These are phyloP conservation scores for Neophaeococcomyces aloes DNA, from an alignment of 2,329 filamentous ascomycete genomes.

Conservation along the genomic window DNA sequence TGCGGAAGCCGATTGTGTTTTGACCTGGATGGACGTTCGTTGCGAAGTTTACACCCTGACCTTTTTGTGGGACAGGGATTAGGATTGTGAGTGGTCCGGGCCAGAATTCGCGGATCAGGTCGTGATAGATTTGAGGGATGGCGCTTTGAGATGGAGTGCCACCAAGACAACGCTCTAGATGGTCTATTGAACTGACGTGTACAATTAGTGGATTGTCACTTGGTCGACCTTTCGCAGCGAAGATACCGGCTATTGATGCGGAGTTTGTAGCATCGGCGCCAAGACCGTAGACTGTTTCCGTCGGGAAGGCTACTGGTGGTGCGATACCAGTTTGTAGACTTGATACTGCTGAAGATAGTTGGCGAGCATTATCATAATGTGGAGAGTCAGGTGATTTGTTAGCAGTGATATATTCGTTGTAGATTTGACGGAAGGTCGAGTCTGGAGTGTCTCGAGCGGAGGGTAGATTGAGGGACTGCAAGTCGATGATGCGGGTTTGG, in stretches of 20 bases:
- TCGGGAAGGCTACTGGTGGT: slow-evolving; percentile 81
- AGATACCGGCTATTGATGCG: slow-evolving; percentile 79
- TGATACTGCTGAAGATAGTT: slow-evolving; percentile 17
- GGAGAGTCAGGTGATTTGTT: background rate
- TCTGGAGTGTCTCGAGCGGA: slow-evolving; percentile 12
- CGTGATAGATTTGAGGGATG: slow-evolving; percentile 65
- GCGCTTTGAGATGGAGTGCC: slow-evolving; percentile 15
- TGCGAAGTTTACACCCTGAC: slow-evolving; percentile 53
- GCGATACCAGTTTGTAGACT: slow-evolving; percentile 17
- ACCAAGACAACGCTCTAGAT: slow-evolving; percentile 18
- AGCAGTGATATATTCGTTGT: slow-evolving; percentile 9
- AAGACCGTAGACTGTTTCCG: slow-evolving; percentile 93
- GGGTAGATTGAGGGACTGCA: slow-evolving; percentile 15
- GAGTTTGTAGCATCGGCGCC: slow-evolving; percentile 91
- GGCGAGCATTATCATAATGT: slow-evolving; percentile 8
- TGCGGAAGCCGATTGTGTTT: slow-evolving; percentile 74
- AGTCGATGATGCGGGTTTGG: slow-evolving; percentile 15
- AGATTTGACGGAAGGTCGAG: slow-evolving; percentile 16
- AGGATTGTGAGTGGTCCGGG: slow-evolving; percentile 88
- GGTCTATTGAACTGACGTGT: slow-evolving; percentile 46
- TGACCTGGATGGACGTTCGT: slow-evolving; percentile 87
- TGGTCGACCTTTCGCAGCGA: slow-evolving; percentile 76
- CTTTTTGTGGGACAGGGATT: slow-evolving; percentile 56
- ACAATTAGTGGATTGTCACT: slow-evolving; percentile 94
- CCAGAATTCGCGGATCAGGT: slow-evolving; percentile 79